phyloP scores from a whole-genome alignment of 2,329 filamentous ascomycete genomes.

The Cladosporium sp. region DNA sequence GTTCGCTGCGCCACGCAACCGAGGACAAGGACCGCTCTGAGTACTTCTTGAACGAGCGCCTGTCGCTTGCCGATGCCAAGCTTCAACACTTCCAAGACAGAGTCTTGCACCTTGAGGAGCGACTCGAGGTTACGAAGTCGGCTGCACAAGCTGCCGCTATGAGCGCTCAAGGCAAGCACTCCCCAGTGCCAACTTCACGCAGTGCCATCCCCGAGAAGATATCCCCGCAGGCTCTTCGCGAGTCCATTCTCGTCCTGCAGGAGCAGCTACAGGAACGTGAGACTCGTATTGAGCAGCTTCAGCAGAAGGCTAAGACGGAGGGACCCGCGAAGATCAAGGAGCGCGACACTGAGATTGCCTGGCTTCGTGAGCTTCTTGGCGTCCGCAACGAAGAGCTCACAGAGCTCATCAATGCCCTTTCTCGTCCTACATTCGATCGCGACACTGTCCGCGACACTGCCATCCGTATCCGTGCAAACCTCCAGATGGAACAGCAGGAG shows the following conservation, averaged over 20 bases:
- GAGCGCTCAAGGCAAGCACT: constrained; percentile 42
- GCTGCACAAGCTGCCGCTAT: constrained; percentile 78
- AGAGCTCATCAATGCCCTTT: constrained; percentile 79
- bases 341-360: constrained; percentile 87
- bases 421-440: constrained; percentile 67
- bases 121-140: constrained; percentile 81
- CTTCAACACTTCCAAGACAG: constrained; percentile 81
- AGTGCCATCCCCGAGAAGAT: constrained; percentile 69
- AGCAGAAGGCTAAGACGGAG: constrained; percentile 72
- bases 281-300: constrained; percentile 79
- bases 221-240: constrained; percentile 87
- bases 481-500: constrained; percentile 98
- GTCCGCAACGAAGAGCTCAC: constrained; percentile 88
- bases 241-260: constrained; percentile 93
- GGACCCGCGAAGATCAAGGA: constrained; percentile 79
- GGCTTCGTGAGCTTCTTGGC: constrained; percentile 87
- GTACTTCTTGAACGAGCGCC: constrained; percentile 71
- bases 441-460: constrained; percentile 81
- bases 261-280: constrained; percentile 96
- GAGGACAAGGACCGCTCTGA: constrained; percentile 82
- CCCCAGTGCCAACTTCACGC: constrained; percentile 22
- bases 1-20: constrained; percentile 42
- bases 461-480: constrained; percentile 85
- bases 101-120: constrained; percentile 79
- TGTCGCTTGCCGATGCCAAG: constrained; percentile 79